phyloP scores from a whole-genome alignment of 2,329 filamentous ascomycete genomes.

The Neofusicoccum sp. region DNA sequence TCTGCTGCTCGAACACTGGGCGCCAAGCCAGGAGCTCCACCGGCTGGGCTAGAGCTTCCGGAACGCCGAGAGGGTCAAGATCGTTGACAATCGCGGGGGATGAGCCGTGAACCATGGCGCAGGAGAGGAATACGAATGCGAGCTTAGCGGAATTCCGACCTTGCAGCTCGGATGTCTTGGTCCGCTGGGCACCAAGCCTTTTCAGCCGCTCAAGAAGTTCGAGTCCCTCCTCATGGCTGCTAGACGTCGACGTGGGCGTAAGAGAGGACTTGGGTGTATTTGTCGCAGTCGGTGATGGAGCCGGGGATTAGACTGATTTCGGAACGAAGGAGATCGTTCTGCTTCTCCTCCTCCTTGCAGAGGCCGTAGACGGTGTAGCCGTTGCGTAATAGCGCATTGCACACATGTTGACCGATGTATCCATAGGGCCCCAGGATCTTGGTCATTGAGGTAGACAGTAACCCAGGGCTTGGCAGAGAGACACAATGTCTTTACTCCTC shows the following conservation, averaged over 20 bases:
- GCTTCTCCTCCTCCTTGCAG: constrained; percentile 34
- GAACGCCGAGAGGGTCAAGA: constrained; percentile 27
- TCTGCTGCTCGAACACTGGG: constrained; percentile 30
- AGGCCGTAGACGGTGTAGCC: constrained; percentile 39
- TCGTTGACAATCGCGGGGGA: constrained; percentile 29
- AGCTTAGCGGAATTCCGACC: constrained; percentile 32
- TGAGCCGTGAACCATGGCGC: constrained; percentile 40
- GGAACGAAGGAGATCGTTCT: constrained; percentile 26
- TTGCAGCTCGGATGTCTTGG: constrained; percentile 21
- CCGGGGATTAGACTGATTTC: constrained; percentile 36
- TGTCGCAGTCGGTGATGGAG: constrained; percentile 18
- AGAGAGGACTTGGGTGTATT: constrained; percentile 5
- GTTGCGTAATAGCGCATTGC: constrained; percentile 26
- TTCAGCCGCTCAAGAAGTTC: constrained; percentile 27
- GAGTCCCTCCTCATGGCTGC: constrained; percentile 25
- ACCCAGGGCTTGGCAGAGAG: not conserved
- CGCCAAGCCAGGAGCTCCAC: constrained; percentile 32
- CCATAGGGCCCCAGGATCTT: constrained; percentile 34
- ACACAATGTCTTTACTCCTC: not conserved
- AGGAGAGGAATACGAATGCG: constrained; percentile 39
- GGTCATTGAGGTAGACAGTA: constrained; percentile 24
- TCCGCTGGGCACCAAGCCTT: constrained; percentile 22
- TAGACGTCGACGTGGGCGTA: constrained; percentile 30
- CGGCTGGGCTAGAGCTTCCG: constrained; percentile 23
- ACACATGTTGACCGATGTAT: constrained; percentile 31